These are phyloP conservation scores for Somion occarium DNA, from an alignment of 1,284 basidiomycete genomes.

Conservation along the genomic window DNA sequence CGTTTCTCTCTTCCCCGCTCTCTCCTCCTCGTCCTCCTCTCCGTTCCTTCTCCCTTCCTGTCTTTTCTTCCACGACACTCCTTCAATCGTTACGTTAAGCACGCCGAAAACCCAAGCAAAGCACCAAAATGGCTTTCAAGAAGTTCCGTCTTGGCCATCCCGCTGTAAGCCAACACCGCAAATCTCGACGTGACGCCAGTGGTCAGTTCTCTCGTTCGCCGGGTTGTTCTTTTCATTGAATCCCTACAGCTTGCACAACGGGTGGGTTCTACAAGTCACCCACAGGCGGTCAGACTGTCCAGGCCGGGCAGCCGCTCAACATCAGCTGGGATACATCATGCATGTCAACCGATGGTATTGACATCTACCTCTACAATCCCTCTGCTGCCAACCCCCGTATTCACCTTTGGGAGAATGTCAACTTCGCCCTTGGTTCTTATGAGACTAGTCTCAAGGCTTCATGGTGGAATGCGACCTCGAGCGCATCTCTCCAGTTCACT, in stretches of 20 bases:
- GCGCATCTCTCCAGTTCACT: conserved; percentile 56
- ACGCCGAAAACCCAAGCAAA: background rate
- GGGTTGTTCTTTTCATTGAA: background rate
- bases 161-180: background rate
- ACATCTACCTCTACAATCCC: conserved; percentile 75
- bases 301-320: conserved; percentile 50
- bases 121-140: background rate
- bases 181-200: conserved; percentile 8
- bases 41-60: background rate
- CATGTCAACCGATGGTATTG: conserved; percentile 43
- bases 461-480: conserved; percentile 74
- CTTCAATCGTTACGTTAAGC: background rate
- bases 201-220: background rate
- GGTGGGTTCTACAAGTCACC: conserved; percentile 70
- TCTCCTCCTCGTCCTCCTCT: background rate
- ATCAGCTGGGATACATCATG: conserved; percentile 74
- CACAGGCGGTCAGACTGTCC: conserved; percentile 44
- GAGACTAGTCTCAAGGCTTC: conserved; percentile 52
- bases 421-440: conserved; percentile 52
- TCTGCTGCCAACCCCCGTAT: conserved; percentile 40
- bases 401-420: conserved; percentile 61
- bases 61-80: background rate
- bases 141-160: conserved; percentile 10
- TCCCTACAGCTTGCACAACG: conserved; percentile 39
- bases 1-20: conserved; percentile 1